Base-by-base conservation (phyloP, 202 grass and related monocot genomes). In the Brachypodium distachyon region DNA sequence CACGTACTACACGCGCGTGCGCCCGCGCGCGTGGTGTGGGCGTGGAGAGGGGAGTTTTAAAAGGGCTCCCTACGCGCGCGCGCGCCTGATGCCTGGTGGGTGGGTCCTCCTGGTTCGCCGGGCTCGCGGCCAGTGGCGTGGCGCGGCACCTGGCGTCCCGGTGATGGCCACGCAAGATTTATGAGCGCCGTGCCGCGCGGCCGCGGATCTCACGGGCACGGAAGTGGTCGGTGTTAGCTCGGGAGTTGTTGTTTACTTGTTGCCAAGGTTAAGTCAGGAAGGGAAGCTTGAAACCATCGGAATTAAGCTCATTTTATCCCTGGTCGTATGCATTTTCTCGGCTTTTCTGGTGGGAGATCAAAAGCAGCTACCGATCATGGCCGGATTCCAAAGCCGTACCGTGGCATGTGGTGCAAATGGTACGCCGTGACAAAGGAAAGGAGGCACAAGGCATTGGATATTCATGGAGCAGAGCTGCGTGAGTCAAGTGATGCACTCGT, bases 141-240 rank as follows among this genome's bases (percentile, higher is more conserved):
- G 62, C 38, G 37, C n/a, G 7, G 16, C 25, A 0, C 1, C 58
- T 1, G 10, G 42, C 26, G 27, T 40, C 12, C 23, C 25, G 52
- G 41, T 5, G 44, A 34, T 26, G 76, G 12, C n/a, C 85, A 83
- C 52, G 85, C 85, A 87, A 87, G 85, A 87, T 83, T 83, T 83
- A 83, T 79, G 85, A 83, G 80, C 26, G 22, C 74, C 85, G 75
- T 67, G 68, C 47, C 61, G 60, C 74, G 52, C 60, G 38, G 60
- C 67, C 8, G 67, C 67, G 67, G 26, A 42, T 78, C 54, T 49
- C 85, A 36, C 74, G 78, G 78, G 29, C 63, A 78, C 56, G 37
- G 60, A 72, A 68, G 37, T 33, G 4, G 27, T 38, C 18, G 18
- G 50, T 64, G 59, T 38, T 51, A 52, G 47, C 34, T 49, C 26